A percentile compares a stretch with the other conserved stretches of the same genome.
Evolutionary conservation across 176 grass and related monocot species (phyloP).

Genomic region (Poa pratensis): DNA sequence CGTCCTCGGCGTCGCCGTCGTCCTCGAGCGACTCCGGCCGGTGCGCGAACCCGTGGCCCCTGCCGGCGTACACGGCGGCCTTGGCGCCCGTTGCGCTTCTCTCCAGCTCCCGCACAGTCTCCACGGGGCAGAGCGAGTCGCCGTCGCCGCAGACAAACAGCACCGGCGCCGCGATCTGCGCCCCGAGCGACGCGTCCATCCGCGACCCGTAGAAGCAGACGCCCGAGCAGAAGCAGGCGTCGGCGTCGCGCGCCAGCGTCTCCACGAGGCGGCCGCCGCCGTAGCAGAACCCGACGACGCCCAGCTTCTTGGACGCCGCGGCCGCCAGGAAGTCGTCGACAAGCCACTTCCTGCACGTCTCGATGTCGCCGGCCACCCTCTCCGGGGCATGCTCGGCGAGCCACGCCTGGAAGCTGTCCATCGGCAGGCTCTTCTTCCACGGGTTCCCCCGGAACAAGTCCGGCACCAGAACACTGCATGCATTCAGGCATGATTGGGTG

Average conservation of each 20-base stretch:
- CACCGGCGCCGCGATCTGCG: constrained; percentile 53
- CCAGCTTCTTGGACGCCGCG: constrained; percentile 72
- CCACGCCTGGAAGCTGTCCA: constrained; percentile 48
- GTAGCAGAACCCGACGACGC: constrained; percentile 84
- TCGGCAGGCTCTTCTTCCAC: constrained; percentile 50
- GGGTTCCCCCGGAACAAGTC: constrained; percentile 83
- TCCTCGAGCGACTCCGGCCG: constrained; percentile 76
- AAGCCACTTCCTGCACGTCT: constrained; percentile 76
- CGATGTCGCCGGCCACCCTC: constrained; percentile 70
- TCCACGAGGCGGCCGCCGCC: constrained; percentile 71
- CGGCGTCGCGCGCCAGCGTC: constrained; percentile 63
- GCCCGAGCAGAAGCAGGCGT: constrained; percentile 53
- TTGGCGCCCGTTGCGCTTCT: constrained; percentile 47
- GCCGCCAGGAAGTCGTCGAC: constrained; percentile 70
- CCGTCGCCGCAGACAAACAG: constrained; percentile 79
- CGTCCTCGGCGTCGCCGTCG: constrained; percentile 83
- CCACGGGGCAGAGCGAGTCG: constrained; percentile 66
- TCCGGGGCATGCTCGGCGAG: constrained; percentile 31
- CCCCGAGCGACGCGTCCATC: constrained; percentile 65
- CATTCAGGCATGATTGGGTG: background rate
- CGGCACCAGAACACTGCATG: constrained; percentile 81
- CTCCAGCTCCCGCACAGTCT: constrained; percentile 68
- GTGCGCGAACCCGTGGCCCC: constrained; percentile 80
- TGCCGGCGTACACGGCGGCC: constrained; percentile 63
- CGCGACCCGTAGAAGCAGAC: constrained; percentile 83